Percentiles rank a stretch among this genome's conserved stretches.
Evolutionary conservation across 2,329 filamentous ascomycete genomes (phyloP).

Genomic region (Cyclaneusma minus): DNA sequence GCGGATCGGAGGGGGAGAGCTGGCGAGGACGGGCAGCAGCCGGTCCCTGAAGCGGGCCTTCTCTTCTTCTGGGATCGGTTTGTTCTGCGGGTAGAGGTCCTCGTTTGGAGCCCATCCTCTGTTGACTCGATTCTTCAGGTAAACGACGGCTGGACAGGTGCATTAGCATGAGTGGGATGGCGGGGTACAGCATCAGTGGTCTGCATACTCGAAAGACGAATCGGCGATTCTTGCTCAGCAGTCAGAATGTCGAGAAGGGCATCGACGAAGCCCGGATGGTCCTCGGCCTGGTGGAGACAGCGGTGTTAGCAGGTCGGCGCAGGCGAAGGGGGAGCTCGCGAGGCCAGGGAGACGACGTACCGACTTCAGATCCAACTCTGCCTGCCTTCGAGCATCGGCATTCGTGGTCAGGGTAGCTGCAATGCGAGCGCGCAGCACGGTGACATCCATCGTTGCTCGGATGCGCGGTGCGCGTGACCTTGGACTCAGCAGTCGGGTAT

Average conservation of each 20-base stretch:
- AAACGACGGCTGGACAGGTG: slow-evolving; percentile 62
- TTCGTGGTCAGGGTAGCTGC: slow-evolving; percentile 61
- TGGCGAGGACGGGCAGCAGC: slow-evolving; percentile 75
- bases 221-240: slow-evolving; percentile 68
- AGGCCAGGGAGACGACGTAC: slow-evolving; percentile 30
- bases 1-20: slow-evolving; percentile 66
- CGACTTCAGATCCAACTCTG: slow-evolving; percentile 69
- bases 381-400: slow-evolving; percentile 58
- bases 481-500: too few relatives aligned
- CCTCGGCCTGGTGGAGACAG: slow-evolving; percentile 53
- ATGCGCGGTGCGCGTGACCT: too few relatives aligned
- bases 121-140: slow-evolving; percentile 94
- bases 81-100: slow-evolving; percentile 50
- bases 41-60: slow-evolving; percentile 77
- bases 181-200: slow-evolving; percentile 11
- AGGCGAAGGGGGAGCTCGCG: slow-evolving; percentile 5
- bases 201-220: slow-evolving; percentile 74
- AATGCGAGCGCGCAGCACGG: slow-evolving; percentile 61
- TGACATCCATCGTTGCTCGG: slow-evolving; percentile 55
- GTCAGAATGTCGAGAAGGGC: slow-evolving; percentile 83
- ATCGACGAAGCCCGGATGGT: slow-evolving; percentile 77
- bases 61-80: slow-evolving; percentile 73
- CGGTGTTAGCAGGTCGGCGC: slow-evolving; percentile 8
- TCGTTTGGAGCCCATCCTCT: slow-evolving; percentile 76
- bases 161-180: slow-evolving; percentile 16